phyloP scores from a whole-genome alignment of 345 rosid genomes.

The Erucastrum elatum region DNA sequence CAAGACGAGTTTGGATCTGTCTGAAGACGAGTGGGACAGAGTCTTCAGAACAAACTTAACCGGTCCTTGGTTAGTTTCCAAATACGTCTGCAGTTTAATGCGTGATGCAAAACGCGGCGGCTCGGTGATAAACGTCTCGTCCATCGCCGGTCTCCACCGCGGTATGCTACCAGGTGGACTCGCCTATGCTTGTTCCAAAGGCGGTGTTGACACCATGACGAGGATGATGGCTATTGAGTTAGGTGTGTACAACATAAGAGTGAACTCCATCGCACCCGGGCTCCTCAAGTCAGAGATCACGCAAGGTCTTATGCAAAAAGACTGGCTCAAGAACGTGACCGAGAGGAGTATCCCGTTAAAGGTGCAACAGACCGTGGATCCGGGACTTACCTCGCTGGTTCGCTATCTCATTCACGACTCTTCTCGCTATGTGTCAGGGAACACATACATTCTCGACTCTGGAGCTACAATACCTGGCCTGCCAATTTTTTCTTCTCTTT shows the following conservation, averaged over 20 bases:
- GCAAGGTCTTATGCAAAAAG: background rate
- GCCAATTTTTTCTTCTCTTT: background rate
- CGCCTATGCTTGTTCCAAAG: background rate
- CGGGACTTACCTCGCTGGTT: background rate
- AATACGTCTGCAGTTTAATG: background rate
- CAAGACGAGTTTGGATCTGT: background rate
- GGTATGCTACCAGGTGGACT: background rate
- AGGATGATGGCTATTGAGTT: background rate
- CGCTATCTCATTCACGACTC: background rate
- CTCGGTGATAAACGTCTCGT: background rate
- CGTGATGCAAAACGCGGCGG: background rate
- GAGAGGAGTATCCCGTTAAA: background rate
- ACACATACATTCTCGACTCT: background rate
- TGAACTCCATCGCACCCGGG: background rate
- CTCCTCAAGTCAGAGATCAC: background rate
- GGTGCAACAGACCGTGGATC: background rate
- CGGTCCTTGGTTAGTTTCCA: background rate
- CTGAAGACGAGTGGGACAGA: background rate
- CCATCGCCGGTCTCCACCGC: background rate
- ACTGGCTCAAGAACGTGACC: background rate
- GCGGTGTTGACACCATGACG: background rate
- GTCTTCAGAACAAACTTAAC: background rate
- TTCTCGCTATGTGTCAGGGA: background rate
- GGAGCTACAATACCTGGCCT: background rate
- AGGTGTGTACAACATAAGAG: background rate